Evolutionary conservation across 192 early-diverging fungal genomes (phyloP).

Genomic region (Mortierella antarctica): DNA sequence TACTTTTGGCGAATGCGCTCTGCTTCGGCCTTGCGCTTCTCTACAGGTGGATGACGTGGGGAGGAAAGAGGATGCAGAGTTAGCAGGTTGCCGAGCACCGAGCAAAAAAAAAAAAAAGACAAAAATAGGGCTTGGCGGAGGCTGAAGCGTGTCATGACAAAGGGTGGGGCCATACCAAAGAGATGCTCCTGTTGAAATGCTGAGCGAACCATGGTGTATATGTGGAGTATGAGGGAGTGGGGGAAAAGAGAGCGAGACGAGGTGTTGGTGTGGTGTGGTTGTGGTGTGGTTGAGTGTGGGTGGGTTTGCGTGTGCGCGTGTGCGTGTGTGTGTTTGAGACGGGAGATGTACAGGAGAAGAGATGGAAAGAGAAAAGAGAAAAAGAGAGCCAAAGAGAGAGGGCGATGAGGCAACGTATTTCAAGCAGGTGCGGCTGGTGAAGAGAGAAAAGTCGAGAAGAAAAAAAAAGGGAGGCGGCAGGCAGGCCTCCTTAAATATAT

Average conservation of each 20-base stretch:
- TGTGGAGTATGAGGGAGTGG: not conserved
- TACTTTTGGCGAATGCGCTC: constrained; percentile 97
- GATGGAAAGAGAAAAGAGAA: not conserved
- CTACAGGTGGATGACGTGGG: constrained; percentile 65
- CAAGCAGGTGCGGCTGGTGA: not conserved
- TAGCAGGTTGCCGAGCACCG: not conserved
- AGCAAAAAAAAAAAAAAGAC: constrained; percentile 5
- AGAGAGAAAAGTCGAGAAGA: not conserved
- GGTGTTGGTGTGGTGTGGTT: not conserved
- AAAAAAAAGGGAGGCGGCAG: not conserved
- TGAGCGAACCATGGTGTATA: constrained; percentile 71
- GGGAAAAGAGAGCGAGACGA: not conserved
- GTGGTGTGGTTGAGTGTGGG: not conserved
- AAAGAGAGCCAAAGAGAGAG: not conserved
- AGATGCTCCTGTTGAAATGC: constrained; percentile 98
- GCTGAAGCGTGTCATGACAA: not conserved
- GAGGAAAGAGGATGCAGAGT: not conserved
- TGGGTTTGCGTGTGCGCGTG: not conserved
- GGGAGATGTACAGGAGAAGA: not conserved
- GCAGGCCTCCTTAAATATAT: not conserved
- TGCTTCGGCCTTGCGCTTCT: constrained; percentile 96
- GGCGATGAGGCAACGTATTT: not conserved
- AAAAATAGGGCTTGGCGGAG: not conserved
- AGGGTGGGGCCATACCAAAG: constrained; percentile 73
- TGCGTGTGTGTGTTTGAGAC: not conserved